Percentiles rank a stretch among this genome's conserved stretches.
Evolutionary conservation across 192 early-diverging fungal genomes (phyloP).

Genomic region (Globomyces pollinis-pini): DNA sequence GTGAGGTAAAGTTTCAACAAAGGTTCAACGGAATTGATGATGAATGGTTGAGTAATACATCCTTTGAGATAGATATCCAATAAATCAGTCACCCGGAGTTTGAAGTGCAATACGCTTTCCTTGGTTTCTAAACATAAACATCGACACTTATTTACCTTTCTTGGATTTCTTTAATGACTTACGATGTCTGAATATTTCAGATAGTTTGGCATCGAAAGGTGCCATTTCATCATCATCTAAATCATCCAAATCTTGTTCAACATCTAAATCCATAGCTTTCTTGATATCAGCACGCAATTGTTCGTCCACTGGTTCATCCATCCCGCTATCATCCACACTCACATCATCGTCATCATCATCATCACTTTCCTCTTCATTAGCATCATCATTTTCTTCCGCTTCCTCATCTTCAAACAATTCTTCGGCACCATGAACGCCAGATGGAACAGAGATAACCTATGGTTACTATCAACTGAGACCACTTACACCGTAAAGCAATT

Average conservation of each 20-base stretch:
- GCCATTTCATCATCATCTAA: slow-evolving; percentile 83
- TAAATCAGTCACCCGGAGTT: slow-evolving; percentile 79
- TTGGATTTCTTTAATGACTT: slow-evolving; percentile 59
- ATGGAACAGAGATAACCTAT: slow-evolving; percentile 43
- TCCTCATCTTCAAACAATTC: slow-evolving; percentile 53
- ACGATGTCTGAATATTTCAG: slow-evolving; percentile 85
- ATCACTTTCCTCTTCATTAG: slow-evolving; percentile 26
- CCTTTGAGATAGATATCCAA: slow-evolving; percentile 68
- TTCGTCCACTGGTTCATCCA: slow-evolving; percentile 53
- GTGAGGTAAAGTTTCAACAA: slow-evolving; percentile 55
- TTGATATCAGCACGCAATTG: slow-evolving; percentile 65
- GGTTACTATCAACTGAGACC: slow-evolving; percentile 2
- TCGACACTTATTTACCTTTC: slow-evolving; percentile 40
- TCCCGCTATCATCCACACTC: not conserved
- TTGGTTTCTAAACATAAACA: slow-evolving; percentile 52
- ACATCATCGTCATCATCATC: slow-evolving; percentile 38
- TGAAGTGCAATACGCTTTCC: slow-evolving; percentile 77
- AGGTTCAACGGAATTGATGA: slow-evolving; percentile 64
- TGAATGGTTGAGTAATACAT: slow-evolving; percentile 59
- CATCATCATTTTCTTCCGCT: slow-evolving; percentile 45
- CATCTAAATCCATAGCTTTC: slow-evolving; percentile 58
- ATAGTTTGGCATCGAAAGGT: slow-evolving; percentile 84
- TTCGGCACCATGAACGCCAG: slow-evolving; percentile 44
- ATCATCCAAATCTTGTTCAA: slow-evolving; percentile 50
- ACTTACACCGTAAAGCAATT: slow-evolving; percentile 65